Percentiles rank a stretch among this genome's conserved stretches.
These are phyloP conservation scores for Irpex rosettiformis DNA, from an alignment of 1,284 basidiomycete genomes.

Conservation along the genomic window DNA sequence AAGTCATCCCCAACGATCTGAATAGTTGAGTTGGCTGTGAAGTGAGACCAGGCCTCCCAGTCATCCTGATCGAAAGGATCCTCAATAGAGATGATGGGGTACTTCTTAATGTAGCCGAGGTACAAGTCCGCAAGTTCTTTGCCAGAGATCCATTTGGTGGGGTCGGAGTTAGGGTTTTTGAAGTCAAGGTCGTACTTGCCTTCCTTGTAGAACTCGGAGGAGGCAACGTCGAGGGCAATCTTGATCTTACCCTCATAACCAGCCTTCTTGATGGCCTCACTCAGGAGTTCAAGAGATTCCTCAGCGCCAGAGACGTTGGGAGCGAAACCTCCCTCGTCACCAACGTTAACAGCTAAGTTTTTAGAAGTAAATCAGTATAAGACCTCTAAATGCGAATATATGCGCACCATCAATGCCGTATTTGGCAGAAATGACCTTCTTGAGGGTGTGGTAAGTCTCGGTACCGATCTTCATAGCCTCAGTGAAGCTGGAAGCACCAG, in stretches of 20 bases:
- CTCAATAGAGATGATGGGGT: conserved; percentile 97
- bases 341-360: conserved; percentile 89
- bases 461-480: conserved; percentile 99
- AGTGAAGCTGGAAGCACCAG: conserved; percentile 87
- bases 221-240: conserved; percentile 98
- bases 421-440: conserved; percentile 99
- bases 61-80: conserved; percentile 99
- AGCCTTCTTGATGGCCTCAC: conserved; percentile 95
- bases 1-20: conserved; percentile 98
- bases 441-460: conserved; percentile 97
- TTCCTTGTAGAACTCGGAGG: conserved; percentile 99
- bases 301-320: conserved; percentile 97
- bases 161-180: conserved; percentile 99
- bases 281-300: conserved; percentile 95
- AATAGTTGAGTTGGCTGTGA: conserved; percentile 74
- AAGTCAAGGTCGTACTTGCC: conserved; percentile 99
- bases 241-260: conserved; percentile 99
- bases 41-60: conserved; percentile 97
- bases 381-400: neutral
- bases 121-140: conserved; percentile 93
- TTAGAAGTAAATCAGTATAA: neutral
- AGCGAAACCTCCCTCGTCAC: conserved; percentile 99
- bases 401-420: conserved; percentile 93
- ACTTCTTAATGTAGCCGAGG: conserved; percentile 83
- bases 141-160: conserved; percentile 94